Evolutionary conservation across 148 eudicot genomes (phyloP).

Genomic region (Rhododendron henanense): DNA sequence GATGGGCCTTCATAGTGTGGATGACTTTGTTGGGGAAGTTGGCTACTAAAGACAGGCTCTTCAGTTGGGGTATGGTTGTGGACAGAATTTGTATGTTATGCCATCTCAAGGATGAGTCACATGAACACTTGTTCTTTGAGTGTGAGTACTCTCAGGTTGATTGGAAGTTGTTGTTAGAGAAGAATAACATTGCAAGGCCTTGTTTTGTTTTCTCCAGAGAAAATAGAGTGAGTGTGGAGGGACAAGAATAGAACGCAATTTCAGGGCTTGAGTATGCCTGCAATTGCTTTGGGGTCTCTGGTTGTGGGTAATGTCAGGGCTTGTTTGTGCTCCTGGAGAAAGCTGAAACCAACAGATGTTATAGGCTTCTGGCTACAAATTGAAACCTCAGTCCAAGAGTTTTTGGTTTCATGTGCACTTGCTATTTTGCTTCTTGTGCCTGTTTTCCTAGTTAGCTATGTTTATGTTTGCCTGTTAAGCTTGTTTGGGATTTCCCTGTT

Average conservation of each 20-base stretch:
- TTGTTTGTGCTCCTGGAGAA: neutral
- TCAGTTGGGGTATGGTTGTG: neutral
- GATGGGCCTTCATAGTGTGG: neutral
- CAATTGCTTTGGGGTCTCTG: neutral
- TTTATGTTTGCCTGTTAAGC: too few species aligned
- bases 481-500: too few species aligned
- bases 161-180: neutral
- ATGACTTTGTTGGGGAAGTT: neutral
- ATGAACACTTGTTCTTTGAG: neutral
- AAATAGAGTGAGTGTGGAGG: neutral
- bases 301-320: neutral
- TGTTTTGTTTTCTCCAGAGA: neutral
- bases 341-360: neutral
- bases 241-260: neutral
- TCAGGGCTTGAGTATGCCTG: neutral
- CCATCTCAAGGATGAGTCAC: neutral
- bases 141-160: neutral
- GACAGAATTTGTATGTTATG: neutral
- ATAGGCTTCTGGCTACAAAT: neutral
- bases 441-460: neutral
- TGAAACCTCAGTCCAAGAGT: neutral
- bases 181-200: neutral
- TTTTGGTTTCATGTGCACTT: neutral
- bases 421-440: neutral
- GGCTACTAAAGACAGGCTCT: neutral